Base-by-base conservation (phyloP, 2,329 filamentous ascomycete species). In the Delphinella strobiligena region DNA sequence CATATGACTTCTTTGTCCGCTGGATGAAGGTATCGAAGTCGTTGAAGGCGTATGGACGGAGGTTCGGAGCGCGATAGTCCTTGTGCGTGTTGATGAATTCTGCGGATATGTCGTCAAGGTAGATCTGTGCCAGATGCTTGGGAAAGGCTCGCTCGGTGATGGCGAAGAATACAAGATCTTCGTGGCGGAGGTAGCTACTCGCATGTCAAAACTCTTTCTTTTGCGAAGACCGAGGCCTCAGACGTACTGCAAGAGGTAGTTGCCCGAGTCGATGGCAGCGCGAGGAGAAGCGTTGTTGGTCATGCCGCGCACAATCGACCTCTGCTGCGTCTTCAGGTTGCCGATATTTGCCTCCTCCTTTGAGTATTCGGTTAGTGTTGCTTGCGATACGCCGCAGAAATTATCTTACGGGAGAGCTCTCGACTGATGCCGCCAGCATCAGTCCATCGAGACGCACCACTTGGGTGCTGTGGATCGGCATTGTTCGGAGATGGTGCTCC, bases 1-100 rank as follows among this genome's bases (percentile, higher is more conserved):
- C 84, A 64, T 98, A 98, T 19, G 88, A 87, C 52, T 87, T 82
- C 65, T 89, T 91, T 31, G 88, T 93, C 58, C 86, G 82, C 58
- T 81, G 74, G 63, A 98, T 94, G 68, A 94, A 96, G 47, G 83
- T 93, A 64, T 98, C 93, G 61, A 98, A 98, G 59, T 94, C 87
- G 69, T 94, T 88, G 59, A 93, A 96, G 44, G 87, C 88, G 64
- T 96, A 98, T 4, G 91, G 89, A 17, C 89, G 83, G 49, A 93
- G 75, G 24, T 71, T 68, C 0, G 84, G 76, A 31, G 74, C 77
- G 54, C 82, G 76, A 51, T 93, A 80, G 63, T 91, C 82, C 35
- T 79, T 74, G 70, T 98, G 93, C 42, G 81, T 87, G 49, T 78
- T 88, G 47, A 79, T 79, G 71, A 98, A 98, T 68, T 98, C 91